Evolutionary conservation across 1,284 basidiomycete species (phyloP), one percentile per base, ranked within the genome.

Genomic region (Tilletia horrida): DNA sequence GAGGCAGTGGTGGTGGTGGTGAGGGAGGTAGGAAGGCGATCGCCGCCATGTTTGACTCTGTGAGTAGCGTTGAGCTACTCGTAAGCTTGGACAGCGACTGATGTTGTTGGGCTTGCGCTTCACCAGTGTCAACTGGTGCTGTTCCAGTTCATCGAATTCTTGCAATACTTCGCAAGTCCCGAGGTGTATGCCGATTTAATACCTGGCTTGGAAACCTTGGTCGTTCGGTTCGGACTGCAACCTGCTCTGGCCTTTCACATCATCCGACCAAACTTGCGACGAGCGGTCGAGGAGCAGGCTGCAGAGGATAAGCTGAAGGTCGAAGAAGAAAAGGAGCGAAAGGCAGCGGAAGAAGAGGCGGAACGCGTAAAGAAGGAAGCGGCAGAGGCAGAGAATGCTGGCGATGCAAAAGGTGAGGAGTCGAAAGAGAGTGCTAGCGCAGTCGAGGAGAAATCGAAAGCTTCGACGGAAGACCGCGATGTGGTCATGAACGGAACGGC

Each of bases 81-180:
- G 25, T 29, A 16, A 25, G 23, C 50, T 6, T 7, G 35, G 35
- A 40, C 35, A n/a, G 35, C 35, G 35, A 40, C 11, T 55, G 50
- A 13, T 27, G 8, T 23, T 3, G 16, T 48, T 18, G 7, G 16
- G 16, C 18, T 18, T 48, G 45, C 21, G 45, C 16, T 6, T 55
- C 27, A 25, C 3, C 55, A 59, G 55, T 59, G 55, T 21, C 55
- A 59, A 35, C 29, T 59, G 57, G 72, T 76, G 45, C 68, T 81
- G 11, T 73, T 81, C 55, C 80, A 81, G 68, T 81, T 80, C 66
- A 70, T 76, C 43, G 79, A 81, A 52, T 81, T 81, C 64, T 71
- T 80, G 31, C 71, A 71, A 59, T 73, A 73, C 62, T 71, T 76
- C 23, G 69, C 78, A 18, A 72, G 75, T 29, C 69, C 74, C 3